Conservation (phyloP, 83 land plant genomes). For the Picea mariana region DNA sequence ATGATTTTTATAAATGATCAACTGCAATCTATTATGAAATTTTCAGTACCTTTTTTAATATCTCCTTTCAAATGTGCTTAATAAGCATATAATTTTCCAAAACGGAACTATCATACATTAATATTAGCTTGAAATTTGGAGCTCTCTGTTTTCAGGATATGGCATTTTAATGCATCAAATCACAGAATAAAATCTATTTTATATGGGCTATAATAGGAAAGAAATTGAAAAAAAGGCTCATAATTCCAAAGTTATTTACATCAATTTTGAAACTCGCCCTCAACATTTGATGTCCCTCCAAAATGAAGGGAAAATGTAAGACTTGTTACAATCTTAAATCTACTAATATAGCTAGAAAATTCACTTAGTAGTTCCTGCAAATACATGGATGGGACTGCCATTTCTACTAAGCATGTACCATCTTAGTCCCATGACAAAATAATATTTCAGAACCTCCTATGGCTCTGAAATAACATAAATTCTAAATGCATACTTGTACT, state of each 20-base stretch:
- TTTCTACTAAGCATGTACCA: not conserved
- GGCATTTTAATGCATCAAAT: not conserved
- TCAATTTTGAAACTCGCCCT: not conserved
- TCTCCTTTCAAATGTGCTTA: not conserved
- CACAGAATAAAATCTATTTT: not conserved
- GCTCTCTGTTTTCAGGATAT: not conserved
- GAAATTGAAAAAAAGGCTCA: not conserved
- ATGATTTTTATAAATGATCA: not conserved
- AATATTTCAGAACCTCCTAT: too few species aligned
- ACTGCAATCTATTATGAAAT: not conserved
- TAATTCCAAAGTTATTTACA: not conserved
- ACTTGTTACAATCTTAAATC: not conserved
- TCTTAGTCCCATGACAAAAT: constrained; percentile 11
- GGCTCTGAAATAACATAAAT: too few species aligned
- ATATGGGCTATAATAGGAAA: not conserved
- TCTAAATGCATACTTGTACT: too few species aligned
- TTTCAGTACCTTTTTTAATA: not conserved
- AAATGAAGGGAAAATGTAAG: not conserved
- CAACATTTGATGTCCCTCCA: not conserved
- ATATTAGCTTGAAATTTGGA: not conserved
- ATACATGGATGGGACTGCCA: not conserved
- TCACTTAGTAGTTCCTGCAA: not conserved
- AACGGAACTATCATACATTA: not conserved
- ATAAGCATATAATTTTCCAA: not conserved
- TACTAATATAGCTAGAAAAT: not conserved